Conservation (phyloP, 2,329 filamentous ascomycete genomes). For the Colletotrichum gloeosporioides region DNA sequence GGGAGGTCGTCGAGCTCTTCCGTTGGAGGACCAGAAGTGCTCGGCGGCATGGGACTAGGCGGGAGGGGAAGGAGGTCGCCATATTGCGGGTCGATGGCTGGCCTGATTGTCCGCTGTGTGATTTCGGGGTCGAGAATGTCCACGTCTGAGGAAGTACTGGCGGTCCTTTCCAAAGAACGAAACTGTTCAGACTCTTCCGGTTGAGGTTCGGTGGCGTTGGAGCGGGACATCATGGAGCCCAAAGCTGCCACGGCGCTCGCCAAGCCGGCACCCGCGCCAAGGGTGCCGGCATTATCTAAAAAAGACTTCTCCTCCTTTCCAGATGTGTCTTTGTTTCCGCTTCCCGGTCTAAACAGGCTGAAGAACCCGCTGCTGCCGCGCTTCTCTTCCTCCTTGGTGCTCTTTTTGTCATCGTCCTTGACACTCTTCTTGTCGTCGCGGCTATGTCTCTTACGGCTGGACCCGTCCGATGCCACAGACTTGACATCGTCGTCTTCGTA, state of each 20-base stretch:
- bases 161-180: not conserved
- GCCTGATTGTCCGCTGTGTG: constrained; percentile 62
- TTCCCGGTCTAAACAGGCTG: constrained; percentile 51
- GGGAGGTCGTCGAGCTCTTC: constrained; percentile 49
- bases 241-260: constrained; percentile 53
- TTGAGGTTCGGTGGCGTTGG: constrained; percentile 52
- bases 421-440: constrained; percentile 40
- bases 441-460: constrained; percentile 30
- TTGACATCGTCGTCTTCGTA: constrained; percentile 54
- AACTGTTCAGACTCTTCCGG: constrained; percentile 33
- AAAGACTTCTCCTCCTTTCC: constrained; percentile 54
- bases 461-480: constrained; percentile 41
- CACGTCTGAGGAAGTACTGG: constrained; percentile 26
- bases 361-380: constrained; percentile 52
- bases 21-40: constrained; percentile 56
- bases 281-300: constrained; percentile 75
- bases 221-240: constrained; percentile 43
- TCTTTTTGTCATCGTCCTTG: constrained; percentile 40
- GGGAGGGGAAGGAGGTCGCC: constrained; percentile 69
- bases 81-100: constrained; percentile 70
- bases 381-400: constrained; percentile 44
- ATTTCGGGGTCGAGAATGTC: constrained; percentile 63
- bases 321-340: constrained; percentile 37
- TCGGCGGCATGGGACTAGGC: constrained; percentile 69
- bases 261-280: constrained; percentile 73